These are phyloP conservation scores for Ogataea haglerorum DNA, from an alignment of 805 yeast genomes.

Conservation along the genomic window DNA sequence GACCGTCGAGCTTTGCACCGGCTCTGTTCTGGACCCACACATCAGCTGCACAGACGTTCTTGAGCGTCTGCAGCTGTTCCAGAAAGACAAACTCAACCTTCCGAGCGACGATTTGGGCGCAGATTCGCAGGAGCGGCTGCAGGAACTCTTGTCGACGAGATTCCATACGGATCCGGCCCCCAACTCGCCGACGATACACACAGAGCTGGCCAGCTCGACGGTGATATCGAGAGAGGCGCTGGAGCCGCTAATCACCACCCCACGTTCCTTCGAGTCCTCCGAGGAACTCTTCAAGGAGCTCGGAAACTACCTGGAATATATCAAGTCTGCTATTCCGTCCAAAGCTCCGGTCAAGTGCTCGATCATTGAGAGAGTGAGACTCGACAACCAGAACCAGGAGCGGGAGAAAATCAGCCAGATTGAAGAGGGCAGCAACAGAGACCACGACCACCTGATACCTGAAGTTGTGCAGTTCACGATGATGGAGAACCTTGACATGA, in stretches of 20 bases:
- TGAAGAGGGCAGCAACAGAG: neutral
- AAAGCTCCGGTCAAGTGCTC: slow-evolving; percentile 10
- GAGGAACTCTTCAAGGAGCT: slow-evolving; percentile 17
- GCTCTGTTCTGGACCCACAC: slow-evolving; percentile 8
- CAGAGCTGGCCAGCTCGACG: slow-evolving; percentile 9
- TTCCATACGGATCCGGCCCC: slow-evolving; percentile 9
- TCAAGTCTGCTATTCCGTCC: slow-evolving; percentile 18
- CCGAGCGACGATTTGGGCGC: neutral
- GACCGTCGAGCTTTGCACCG: slow-evolving; percentile 12
- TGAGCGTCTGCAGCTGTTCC: slow-evolving; percentile 11
- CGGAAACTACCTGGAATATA: slow-evolving; percentile 7
- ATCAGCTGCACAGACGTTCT: slow-evolving; percentile 11
- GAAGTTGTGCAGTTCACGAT: slow-evolving; percentile 27
- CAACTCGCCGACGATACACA: slow-evolving; percentile 7
- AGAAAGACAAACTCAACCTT: slow-evolving; percentile 1
- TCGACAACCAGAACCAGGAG: slow-evolving; percentile 17
- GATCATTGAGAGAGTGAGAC: slow-evolving; percentile 19
- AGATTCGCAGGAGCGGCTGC: slow-evolving; percentile 1
- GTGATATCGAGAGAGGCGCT: slow-evolving; percentile 11
- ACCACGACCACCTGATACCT: slow-evolving; percentile 11
- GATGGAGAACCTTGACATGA: slow-evolving; percentile 27
- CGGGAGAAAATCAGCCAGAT: neutral
- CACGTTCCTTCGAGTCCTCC: slow-evolving; percentile 11
- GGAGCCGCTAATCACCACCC: slow-evolving; percentile 11
- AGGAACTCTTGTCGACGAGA: slow-evolving; percentile 3